Evolutionary conservation across 306 rosid species (phyloP), one percentile per base, ranked within the genome.

Genomic region (Pyrus pyrifolia): DNA sequence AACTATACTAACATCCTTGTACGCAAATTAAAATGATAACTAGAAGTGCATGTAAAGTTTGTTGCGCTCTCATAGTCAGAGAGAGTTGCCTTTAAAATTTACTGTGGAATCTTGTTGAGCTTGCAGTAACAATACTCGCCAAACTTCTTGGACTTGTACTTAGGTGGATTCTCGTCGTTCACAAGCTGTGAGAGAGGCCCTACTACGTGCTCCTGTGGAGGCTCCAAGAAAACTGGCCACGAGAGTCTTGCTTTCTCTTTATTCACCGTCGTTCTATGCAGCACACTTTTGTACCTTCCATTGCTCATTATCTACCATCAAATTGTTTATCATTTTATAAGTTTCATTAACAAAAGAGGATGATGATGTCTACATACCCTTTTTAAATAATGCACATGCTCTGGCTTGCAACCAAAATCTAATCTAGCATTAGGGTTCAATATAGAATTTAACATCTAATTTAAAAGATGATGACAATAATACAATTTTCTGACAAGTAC

Each of bases 181-280:
- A 87, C 72, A 17, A 88, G 78, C 73, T 75, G 76, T 3, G 91
- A 87, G 27, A 79, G 77, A 52, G 97, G 96, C 14, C 93, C 96
- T 8, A 90, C 85, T 23, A 52, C 68, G 0, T 61, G 82, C 15
- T 88, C 84, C 0, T 66, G 1, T 11, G 91, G 87, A 1, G 97
- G 97, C 57, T 92, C 92, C 76, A 92, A 59, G 85, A 90, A 90
- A 53, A 92, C 91, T 1, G 96, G 91, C 97, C 96, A 92, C 0
- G 97, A 90, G 72, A 92, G 83, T 81, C 96, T 90, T 30, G 91
- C 78, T 78, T 78, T 21, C 0, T 81, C 85, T 67, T 84, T 87
- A 60, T 79, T 77, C 84, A 90, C 96, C 3, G 88, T 88, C 4
- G 93, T 90, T 63, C 97, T 73, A 79, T 92, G 97, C 4, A 71